Conservation (phyloP, 306 rosid genomes). For the Begonia masoniana region DNA sequence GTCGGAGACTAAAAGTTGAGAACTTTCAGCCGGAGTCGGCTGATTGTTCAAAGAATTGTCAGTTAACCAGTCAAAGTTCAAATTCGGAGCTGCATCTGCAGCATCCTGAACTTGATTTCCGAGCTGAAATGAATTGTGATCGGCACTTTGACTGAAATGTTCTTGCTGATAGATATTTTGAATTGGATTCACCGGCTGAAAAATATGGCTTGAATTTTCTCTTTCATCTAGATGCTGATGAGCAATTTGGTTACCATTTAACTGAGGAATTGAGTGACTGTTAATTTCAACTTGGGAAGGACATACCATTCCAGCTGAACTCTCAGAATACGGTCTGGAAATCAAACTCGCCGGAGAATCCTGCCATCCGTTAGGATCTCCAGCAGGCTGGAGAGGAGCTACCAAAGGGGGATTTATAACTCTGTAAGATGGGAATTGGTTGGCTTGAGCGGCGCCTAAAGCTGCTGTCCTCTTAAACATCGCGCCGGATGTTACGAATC, state of each 20-base stretch:
- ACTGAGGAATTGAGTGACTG: conserved; percentile 18
- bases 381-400: conserved; percentile 10
- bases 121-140: too few relatives aligned
- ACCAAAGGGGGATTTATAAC: conserved; percentile 11
- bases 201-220: not conserved
- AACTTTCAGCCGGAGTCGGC: conserved; percentile 1
- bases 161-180: conserved; percentile 6
- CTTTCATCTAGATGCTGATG: not conserved
- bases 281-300: conserved; percentile 18
- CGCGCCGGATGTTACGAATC: conserved; percentile 7
- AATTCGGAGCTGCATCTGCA: not conserved
- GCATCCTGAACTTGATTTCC: conserved; percentile 21
- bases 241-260: not conserved
- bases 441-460: conserved; percentile 11
- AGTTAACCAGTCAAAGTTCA: not conserved
- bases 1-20: conserved; percentile 17
- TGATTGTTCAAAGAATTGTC: not conserved
- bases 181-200: not conserved
- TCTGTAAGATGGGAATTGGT: conserved; percentile 5
- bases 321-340: conserved; percentile 9
- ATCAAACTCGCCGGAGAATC: conserved; percentile 5
- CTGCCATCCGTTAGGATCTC: conserved; percentile 12
- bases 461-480: conserved; percentile 20
- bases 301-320: conserved; percentile 8
- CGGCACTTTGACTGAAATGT: conserved; percentile 16